These are phyloP conservation scores for Puccinia polysora DNA, from an alignment of 1,284 basidiomycete species.

Conservation along the genomic window DNA sequence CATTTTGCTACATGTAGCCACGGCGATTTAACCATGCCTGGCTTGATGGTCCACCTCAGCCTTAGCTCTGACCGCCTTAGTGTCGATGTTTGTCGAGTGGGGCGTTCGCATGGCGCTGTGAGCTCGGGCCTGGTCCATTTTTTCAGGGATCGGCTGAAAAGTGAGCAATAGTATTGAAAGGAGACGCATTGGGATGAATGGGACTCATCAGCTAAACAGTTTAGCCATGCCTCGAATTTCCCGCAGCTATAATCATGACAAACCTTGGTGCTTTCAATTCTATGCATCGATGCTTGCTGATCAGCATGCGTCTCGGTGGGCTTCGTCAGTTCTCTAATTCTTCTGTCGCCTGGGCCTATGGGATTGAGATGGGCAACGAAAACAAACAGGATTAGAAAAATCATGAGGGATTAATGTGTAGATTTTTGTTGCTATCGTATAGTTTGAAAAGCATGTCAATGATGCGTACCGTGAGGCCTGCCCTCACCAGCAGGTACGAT, in stretches of 20 bases:
- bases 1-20: no score
- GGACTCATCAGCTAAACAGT: not conserved
- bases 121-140: slow-evolving; percentile 12
- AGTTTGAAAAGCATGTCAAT: not conserved
- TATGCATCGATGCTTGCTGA: slow-evolving; percentile 18
- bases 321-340: slow-evolving; percentile 9
- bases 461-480: slow-evolving; percentile 8
- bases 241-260: not conserved
- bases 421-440: not conserved
- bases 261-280: not conserved
- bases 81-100: slow-evolving; percentile 13
- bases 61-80: slow-evolving; percentile 14
- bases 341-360: slow-evolving; percentile 19
- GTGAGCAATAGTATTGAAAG: not conserved
- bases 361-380: not conserved
- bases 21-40: not conserved
- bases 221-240: not conserved
- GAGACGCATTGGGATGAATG: not conserved
- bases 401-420: not conserved
- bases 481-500: slow-evolving; percentile 23
- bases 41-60: not conserved
- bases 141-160: not conserved
- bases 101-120: not conserved
- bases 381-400: no score
- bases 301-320: slow-evolving; percentile 28